Evolutionary conservation across 352 stramenopile genomes (phyloP), one percentile per base, ranked within the genome.

Genomic region (Phytopythium vexans): DNA sequence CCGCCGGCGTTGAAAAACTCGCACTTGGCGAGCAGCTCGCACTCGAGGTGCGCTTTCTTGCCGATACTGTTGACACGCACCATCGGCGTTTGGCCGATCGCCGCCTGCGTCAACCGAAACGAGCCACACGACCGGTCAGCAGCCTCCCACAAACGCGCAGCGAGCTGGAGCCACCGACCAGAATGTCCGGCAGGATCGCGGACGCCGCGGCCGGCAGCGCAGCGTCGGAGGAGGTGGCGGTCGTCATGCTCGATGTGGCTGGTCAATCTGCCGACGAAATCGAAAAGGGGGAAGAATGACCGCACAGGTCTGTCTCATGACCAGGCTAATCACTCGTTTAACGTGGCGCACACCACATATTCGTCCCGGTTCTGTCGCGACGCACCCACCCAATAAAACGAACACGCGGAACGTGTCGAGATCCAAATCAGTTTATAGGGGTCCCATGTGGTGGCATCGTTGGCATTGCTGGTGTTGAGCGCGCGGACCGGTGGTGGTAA

Each of bases 1-100:
- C 88, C 88, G 35, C 91, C 89, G 12, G 92, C 85, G 64, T 98
- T 98, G 66, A 98, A 98, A 65, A 97, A 98, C 73, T 99, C 95
- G 70, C 91, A 98, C 69, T 99, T 98, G 45, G 82, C 94, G 34
- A 97, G 76, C 31, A 98, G 54, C 32, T 98, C 92, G 66, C 88
- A 97, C 58, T 96, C 74, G 12, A 96, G 49, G 50, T 84, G 75
- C 12, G 86, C 64, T 66, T 92, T 92, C 60, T 77, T 77, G 45
- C 65, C 68, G 44, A 98, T 89, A 49, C 66, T 94, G 68, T 98
- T 97, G 41, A 98, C 75, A 45, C 91, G 82, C 16, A 99, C 90
- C 55, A 98, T 72, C 10, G 95, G 94, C 62, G 95, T 98, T 57
- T 97, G 87, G n/a, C 94, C 95, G 38, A 98, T 81, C 21, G 73